Base-by-base conservation (phyloP, 345 rosid species). In the Erysimum cheiranthoides region DNA sequence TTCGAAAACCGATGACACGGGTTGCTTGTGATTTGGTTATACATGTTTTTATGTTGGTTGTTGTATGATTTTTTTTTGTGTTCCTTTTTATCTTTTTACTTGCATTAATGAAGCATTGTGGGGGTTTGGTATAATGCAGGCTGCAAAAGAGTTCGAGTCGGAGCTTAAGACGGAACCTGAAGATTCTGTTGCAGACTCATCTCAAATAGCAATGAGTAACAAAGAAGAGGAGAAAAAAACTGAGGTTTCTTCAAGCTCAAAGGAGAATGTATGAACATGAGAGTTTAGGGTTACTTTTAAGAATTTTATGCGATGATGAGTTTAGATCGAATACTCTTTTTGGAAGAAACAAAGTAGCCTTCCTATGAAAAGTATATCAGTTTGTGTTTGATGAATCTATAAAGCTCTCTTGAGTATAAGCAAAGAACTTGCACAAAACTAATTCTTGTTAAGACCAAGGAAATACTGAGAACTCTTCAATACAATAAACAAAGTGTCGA, bases 141-240 rank as follows among this genome's bases (percentile, higher is more conserved):
- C 98, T 68, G 97, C 98, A 49, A 94, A 90, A 72, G 98, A 94
- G 76, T 92, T 94, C 0, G 98, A 94, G 82, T 80, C 92, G 7
- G 98, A 94, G 88, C 90, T 94, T n/a, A 94, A 90, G 69, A 92
- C 86, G 64, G 94, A 88, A 46, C 93, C 93, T 0, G 92, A 88
- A 57, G 72, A 73, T 45, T 77, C 91, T 47, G 25, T 1, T 18
- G 4, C 85, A 2, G 89, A 82, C 6, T 50, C 78, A 17, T 73
- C 91, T 39, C 66, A 16, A 0, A 73, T 77, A 53, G 75, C 83
- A 68, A 79, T 79, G 68, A 79, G 78, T 27, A 85, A 83, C 60
- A 88, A 81, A 70, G 78, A 76, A 74, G 82, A 85, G 67, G 85
- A 85, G 53, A 49, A 49, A 36, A 88, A 77, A 38, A 73, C 49